Percentiles rank a stretch among this genome's conserved stretches.
These are phyloP conservation scores for Ettlia oleoabundans DNA, from an alignment of 139 green algal genomes.

Conservation along the genomic window DNA sequence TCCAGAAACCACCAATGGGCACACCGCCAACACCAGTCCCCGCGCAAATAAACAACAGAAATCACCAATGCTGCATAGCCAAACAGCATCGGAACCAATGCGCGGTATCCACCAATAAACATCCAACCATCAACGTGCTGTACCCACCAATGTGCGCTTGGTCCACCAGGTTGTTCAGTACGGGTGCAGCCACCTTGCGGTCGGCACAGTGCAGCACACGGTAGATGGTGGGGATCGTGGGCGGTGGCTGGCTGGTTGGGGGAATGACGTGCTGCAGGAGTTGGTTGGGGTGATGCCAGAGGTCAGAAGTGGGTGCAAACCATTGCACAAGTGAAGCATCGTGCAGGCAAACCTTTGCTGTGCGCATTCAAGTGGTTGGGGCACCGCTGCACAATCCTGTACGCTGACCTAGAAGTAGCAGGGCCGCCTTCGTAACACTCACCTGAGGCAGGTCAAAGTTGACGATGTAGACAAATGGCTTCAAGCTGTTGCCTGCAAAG, in stretches of 20 bases:
- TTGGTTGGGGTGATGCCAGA: background rate
- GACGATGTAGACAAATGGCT: slow-evolving; percentile 31
- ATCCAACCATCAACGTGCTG: background rate
- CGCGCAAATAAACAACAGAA: too few relatives aligned
- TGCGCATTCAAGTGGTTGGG: too few relatives aligned
- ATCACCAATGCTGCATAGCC: too few relatives aligned
- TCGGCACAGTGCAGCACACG: slow-evolving; percentile 38
- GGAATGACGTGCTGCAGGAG: slow-evolving; percentile 42
- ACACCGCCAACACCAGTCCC: too few relatives aligned
- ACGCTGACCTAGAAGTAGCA: too few relatives aligned
- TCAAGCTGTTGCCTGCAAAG: background rate
- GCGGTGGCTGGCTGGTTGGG: slow-evolving; percentile 9
- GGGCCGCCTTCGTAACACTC: too few relatives aligned
- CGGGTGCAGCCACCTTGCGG: background rate
- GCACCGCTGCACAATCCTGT: too few relatives aligned
- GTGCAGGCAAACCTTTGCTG: too few relatives aligned
- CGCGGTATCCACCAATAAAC: background rate
- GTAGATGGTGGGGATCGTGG: slow-evolving; percentile 32
- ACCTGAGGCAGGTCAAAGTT: slow-evolving; percentile 39
- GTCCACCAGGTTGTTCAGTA: slow-evolving; percentile 57
- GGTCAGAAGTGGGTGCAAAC: background rate
- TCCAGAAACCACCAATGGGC: too few relatives aligned
- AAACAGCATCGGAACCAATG: too few relatives aligned
- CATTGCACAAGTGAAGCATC: too few relatives aligned
- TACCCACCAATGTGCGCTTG: slow-evolving; percentile 13